Percentiles rank a stretch among this genome's conserved stretches.
Conservation (phyloP, 2,329 filamentous ascomycete species). For the Sclerotiophoma versabilis region DNA sequence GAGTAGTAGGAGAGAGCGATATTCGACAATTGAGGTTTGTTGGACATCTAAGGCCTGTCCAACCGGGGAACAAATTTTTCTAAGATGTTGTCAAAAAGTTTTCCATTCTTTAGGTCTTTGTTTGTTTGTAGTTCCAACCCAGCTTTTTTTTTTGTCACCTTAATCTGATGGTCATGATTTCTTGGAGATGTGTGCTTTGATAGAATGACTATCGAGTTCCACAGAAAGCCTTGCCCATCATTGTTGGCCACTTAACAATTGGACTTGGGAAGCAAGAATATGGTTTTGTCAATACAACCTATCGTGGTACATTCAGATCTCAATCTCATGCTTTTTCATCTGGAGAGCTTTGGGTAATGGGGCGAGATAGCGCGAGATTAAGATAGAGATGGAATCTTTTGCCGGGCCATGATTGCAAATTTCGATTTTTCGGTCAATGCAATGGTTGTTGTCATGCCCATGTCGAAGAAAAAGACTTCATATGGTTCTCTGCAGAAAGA, state of each 20-base stretch:
- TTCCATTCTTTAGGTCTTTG: background rate
- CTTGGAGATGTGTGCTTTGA: background rate
- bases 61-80: too few relatives aligned
- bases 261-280: too few relatives aligned
- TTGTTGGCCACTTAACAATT: too few relatives aligned
- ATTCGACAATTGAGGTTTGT: background rate
- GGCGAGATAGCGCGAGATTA: background rate
- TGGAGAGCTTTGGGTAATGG: constrained; percentile 10
- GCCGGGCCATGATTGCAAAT: background rate
- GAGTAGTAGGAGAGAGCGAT: background rate
- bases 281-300: too few relatives aligned
- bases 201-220: too few relatives aligned
- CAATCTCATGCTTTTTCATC: constrained; percentile 2
- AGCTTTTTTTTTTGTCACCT: background rate
- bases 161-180: background rate
- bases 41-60: background rate
- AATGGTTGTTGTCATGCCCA: background rate
- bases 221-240: too few relatives aligned
- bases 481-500: constrained; percentile 11
- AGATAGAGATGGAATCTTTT: background rate
- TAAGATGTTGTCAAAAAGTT: too few relatives aligned
- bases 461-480: background rate
- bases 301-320: too few relatives aligned
- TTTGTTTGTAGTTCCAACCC: too few relatives aligned
- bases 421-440: background rate